Base-by-base conservation (phyloP, 2,329 filamentous ascomycete genomes). In the Aspergillus neoniger region DNA sequence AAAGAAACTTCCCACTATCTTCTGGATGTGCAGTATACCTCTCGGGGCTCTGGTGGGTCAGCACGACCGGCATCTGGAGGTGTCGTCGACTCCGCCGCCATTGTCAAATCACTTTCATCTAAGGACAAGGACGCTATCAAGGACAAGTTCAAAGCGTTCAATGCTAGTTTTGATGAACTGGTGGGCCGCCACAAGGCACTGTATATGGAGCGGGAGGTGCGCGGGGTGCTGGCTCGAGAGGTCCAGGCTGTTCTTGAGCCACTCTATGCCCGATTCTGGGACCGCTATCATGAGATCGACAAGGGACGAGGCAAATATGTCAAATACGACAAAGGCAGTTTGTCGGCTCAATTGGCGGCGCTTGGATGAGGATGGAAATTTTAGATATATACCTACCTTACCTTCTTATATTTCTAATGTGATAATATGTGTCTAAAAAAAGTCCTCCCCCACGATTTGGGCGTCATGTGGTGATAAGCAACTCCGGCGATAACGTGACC, bases 301-400 rank as follows among this genome's bases (percentile, higher is more conserved):
- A 97, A 96, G 81, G 95, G 95, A 61, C 96, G 93, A 79, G 94
- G 94, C 68, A 99, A 99, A 78, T 96, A 98, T 77, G 92, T 96
- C 75, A 97, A 96, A 80, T 98, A 96, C 75, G 93, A 97, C 80
- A 97, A 97, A 81, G 83, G 83, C 43, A 86, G 87, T 51, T 88
- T 99, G 70, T 86, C 90, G 50, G 85, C 86, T 21, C 78, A 84
- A 62, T 73, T 89, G 70, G 79, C 82, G 23, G 74, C 78, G 53
- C 73, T 84, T 67, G 74, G 57, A 49, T 73, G 55, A 62, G 41
- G 39, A 38, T 23, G 4, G 4, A 21, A 17, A 28, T 19, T 7
- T 19, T 44, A 30, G 39, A 55, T 36, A 55, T 55, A 36, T 36
- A 36, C 12, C 10, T 36, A 36, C 32, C 32, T 36, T 36, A 55